A percentile compares a stretch with the other conserved stretches of the same genome.
phyloP scores from a whole-genome alignment of 2,329 filamentous ascomycete genomes.

The Diplocarpon mali region DNA sequence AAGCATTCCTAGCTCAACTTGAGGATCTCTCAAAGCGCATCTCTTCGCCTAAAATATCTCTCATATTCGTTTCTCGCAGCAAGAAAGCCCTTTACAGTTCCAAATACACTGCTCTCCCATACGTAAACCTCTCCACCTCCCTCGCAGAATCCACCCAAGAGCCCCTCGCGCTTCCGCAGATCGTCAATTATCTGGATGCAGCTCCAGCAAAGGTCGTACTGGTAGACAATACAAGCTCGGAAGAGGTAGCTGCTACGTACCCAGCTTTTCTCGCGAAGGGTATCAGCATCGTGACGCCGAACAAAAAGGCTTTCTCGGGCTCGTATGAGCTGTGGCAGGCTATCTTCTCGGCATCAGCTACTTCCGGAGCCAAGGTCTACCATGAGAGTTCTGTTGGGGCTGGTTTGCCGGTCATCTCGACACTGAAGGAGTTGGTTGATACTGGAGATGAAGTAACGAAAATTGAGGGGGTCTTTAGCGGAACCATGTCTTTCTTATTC shows the following conservation, averaged over 20 bases:
- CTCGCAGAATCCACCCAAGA: slow-evolving; percentile 53
- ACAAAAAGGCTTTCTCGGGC: slow-evolving; percentile 95
- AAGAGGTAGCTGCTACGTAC: slow-evolving; percentile 74
- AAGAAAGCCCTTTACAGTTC: slow-evolving; percentile 68
- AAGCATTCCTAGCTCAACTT: slow-evolving; percentile 79
- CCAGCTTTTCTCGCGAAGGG: slow-evolving; percentile 70
- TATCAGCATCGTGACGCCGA: slow-evolving; percentile 87
- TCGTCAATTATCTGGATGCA: slow-evolving; percentile 65
- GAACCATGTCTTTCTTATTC: slow-evolving; percentile 97
- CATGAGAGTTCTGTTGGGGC: slow-evolving; percentile 94
- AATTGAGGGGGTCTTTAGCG: slow-evolving; percentile 95
- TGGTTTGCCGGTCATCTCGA: slow-evolving; percentile 85
- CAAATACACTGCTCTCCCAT: slow-evolving; percentile 57
- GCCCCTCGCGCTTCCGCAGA: slow-evolving; percentile 55
- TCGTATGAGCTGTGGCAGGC: slow-evolving; percentile 72
- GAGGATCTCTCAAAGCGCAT: slow-evolving; percentile 53
- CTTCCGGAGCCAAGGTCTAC: slow-evolving; percentile 71
- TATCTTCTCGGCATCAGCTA: slow-evolving; percentile 66
- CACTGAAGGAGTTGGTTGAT: slow-evolving; percentile 84
- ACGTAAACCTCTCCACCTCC: slow-evolving; percentile 48
- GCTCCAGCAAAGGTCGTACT: slow-evolving; percentile 72
- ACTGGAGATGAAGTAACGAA: slow-evolving; percentile 86
- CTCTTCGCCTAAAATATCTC: slow-evolving; percentile 49
- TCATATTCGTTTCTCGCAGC: slow-evolving; percentile 79
- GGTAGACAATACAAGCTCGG: slow-evolving; percentile 92